Evolutionary conservation across 2,329 filamentous ascomycete genomes (phyloP), one percentile per base, ranked within the genome.

Genomic region (Penicillium sp.): DNA sequence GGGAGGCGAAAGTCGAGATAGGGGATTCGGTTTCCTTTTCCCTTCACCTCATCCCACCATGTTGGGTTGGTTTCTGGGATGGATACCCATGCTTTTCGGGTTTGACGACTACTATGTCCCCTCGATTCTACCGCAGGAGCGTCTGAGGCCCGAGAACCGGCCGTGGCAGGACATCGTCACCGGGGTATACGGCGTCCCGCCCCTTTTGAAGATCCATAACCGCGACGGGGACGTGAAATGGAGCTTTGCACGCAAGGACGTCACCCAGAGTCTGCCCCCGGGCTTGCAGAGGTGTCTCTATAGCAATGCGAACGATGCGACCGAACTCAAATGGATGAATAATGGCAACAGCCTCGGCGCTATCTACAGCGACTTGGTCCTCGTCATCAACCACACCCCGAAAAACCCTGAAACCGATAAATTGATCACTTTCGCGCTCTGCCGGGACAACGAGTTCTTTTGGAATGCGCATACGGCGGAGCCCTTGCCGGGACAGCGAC

Each of bases 251-350:
- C 60, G 60, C 10, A 38, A 53, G 36, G 56, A 63, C 48, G 61
- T 63, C 5, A 53, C 35, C 1, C 62, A 64, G 31, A 30, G 46
- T 2, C 36, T 64, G 0, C 62, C 62, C 2, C 43, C 54, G 3
- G 25, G 43, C 10, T 40, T 64, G 13, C 35, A 41, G 14, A 48
- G 49, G 10, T 62, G 61, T 35, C 53, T 64, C 14, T 58, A 51
- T 31, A 55, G 53, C 25, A 30, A 39, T 13, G 60, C 54, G 22
- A 63, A 64, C 43, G 62, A 64, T 44, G 62, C 62, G 13, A 64
- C 61, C 6, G 62, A 64, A 8, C 51, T 64, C 30, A 64, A 63
- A 36, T 64, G 55, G 56, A 59, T 64, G 49, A 53, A 54, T 18
- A 58, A 54, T 7, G 62, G 62, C 1, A 56, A 46, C n/a, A 56